Conservation (phyloP, 192 early-diverging fungal genomes). For the Mortierella antarctica region DNA sequence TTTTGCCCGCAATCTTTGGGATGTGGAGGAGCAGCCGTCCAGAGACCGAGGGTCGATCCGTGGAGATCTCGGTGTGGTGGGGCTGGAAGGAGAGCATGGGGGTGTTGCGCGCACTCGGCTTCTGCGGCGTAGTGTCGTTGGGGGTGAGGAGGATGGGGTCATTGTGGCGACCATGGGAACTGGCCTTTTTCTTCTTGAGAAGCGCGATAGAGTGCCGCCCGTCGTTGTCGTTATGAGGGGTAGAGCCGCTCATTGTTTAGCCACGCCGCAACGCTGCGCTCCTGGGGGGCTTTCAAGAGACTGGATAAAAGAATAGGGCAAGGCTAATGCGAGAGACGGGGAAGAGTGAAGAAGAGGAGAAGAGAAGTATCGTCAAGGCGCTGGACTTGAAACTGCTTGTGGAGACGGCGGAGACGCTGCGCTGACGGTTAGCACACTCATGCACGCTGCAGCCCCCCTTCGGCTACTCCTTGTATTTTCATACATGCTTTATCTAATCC, state of each 20-base stretch:
- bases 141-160: constrained; percentile 1
- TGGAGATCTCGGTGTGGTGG: constrained; percentile 41
- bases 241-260: not conserved
- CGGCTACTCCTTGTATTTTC: no score
- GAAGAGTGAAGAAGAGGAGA: not conserved
- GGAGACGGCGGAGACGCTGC: no score
- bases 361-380: not conserved
- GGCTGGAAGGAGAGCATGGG: constrained; percentile 44
- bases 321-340: not conserved
- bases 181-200: constrained; percentile 10
- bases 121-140: constrained; percentile 9
- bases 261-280: not conserved
- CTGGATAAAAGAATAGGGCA: not conserved
- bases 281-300: no score
- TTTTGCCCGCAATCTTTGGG: constrained; percentile 27
- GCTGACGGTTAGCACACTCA: no score
- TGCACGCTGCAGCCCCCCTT: no score
- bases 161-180: not conserved
- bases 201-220: not conserved
- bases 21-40: constrained; percentile 44
- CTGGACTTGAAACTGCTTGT: not conserved
- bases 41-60: constrained; percentile 37
- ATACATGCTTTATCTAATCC: no score
- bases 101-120: constrained; percentile 33
- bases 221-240: not conserved